Base-by-base conservation (phyloP, 2,329 filamentous ascomycete genomes). In the Alternaria longipes region DNA sequence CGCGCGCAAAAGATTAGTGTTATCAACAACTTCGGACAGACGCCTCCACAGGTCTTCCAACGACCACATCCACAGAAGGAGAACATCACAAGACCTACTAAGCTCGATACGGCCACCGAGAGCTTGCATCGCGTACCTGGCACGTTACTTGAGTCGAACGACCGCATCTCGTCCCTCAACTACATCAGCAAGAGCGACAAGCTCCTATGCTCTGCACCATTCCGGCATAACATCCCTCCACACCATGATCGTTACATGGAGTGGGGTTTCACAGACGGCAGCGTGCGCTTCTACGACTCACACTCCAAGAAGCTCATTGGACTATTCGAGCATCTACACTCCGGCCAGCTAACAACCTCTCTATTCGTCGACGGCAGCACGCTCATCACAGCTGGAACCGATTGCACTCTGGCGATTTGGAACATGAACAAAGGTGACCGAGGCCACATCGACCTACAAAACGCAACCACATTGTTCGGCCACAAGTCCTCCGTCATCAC, bases 1-100 rank as follows among this genome's bases (percentile, higher is more conserved):
- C 87, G 93, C 44, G 84, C 93, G 7, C 92, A 94, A 5, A 94
- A 93, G 0, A 97, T 97, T 55, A 93, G 93, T 34, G 97, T 97
- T 68, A 98, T 99, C 70, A 94, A 99, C 79, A 98, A 98, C 71
- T 99, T 99, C 78, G 95, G 95, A 0, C 95, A 99, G 78, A 99
- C 96, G 1, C 95, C 96, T 2, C 91, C 96, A 70, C 96, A 99
- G 77, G 91, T 98, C 16, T 99, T 98, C 77, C 87, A 88, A 45
- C 90, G 90, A 60, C 85, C 91, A 12, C 95, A 99, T 78, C 89
- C 91, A 4, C 81, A 86, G n/a, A 87, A 90, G 14, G 93, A 97
- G 57, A 80, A 85, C 5, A 83, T 87, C 22, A 86, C 89, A 56
- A 89, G 88, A 5, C 82, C 86, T 3, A 88, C 87, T 58, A 87